A percentile compares a stretch with the other conserved stretches of the same genome.
Evolutionary conservation across 2,329 filamentous ascomycete genomes (phyloP).

Genomic region (Neonectria punicea): DNA sequence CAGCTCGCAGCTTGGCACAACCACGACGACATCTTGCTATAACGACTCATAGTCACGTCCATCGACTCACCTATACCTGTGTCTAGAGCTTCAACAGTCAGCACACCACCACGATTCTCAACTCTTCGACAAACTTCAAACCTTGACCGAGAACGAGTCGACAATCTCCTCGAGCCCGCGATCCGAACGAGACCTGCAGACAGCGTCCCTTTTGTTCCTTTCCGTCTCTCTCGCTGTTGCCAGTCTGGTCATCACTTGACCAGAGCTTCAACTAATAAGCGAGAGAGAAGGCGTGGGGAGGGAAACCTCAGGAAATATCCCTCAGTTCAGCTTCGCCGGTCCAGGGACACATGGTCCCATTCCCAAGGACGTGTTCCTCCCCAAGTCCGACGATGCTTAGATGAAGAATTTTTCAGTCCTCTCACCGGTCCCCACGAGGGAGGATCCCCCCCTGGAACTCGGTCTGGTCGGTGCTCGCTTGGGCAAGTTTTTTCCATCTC

Average conservation of each 20-base stretch:
- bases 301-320: constrained; percentile 25
- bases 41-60: neutral
- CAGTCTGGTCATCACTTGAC: neutral
- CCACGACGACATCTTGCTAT: neutral
- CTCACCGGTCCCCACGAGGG: constrained; percentile 27
- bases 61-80: neutral
- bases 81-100: constrained; percentile 7
- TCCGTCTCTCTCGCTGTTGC: neutral
- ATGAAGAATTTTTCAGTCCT: constrained; percentile 17
- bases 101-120: neutral
- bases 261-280: constrained; percentile 8
- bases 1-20: neutral
- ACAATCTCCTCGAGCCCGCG: constrained; percentile 1
- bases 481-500: constrained; percentile 6
- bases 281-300: constrained; percentile 1
- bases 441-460: constrained; percentile 24
- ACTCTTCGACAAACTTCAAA: constrained; percentile 5
- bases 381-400: constrained; percentile 25
- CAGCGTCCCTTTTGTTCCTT: constrained; percentile 3
- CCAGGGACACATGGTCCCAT: constrained; percentile 26
- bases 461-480: constrained; percentile 1
- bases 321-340: constrained; percentile 23
- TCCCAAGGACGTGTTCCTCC: constrained; percentile 21
- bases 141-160: neutral
- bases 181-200: neutral